phyloP scores from a whole-genome alignment of 2,329 filamentous ascomycete species.

The Cytospora mali region DNA sequence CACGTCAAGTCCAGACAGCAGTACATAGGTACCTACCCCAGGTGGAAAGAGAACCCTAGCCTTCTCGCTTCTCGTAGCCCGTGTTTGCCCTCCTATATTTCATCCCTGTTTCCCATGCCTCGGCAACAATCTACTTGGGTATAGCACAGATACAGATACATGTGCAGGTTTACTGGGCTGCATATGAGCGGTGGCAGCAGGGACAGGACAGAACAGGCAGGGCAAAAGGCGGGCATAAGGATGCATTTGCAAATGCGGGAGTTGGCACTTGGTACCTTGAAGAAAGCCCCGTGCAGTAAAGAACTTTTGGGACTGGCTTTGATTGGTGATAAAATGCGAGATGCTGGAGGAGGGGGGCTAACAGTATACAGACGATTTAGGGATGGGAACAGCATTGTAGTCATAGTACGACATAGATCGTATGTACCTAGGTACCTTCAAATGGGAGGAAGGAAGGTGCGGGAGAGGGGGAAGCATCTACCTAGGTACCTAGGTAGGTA shows the following conservation, averaged over 20 bases:
- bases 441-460: neutral
- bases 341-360: neutral
- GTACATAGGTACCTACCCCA: neutral
- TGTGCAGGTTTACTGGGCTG: neutral
- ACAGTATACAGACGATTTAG: no score
- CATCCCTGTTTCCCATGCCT: neutral
- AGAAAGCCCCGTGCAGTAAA: neutral
- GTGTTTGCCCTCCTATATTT: neutral
- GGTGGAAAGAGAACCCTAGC: neutral
- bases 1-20: no score
- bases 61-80: neutral
- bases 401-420: no score
- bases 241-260: neutral
- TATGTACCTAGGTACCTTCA: no score
- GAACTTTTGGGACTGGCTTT: slow-evolving; percentile 1
- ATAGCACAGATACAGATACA: neutral
- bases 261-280: neutral
- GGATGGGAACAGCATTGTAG: no score
- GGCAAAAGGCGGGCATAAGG: neutral
- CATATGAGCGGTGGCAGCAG: slow-evolving; percentile 1
- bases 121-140: neutral
- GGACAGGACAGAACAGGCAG: neutral
- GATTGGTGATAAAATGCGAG: slow-evolving; percentile 7
- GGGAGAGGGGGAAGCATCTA: neutral
- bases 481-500: no score